Percentiles rank a stretch among this genome's conserved stretches.
These are phyloP conservation scores for Tuber indicum DNA, from an alignment of 495 filamentous ascomycete genomes.

Conservation along the genomic window DNA sequence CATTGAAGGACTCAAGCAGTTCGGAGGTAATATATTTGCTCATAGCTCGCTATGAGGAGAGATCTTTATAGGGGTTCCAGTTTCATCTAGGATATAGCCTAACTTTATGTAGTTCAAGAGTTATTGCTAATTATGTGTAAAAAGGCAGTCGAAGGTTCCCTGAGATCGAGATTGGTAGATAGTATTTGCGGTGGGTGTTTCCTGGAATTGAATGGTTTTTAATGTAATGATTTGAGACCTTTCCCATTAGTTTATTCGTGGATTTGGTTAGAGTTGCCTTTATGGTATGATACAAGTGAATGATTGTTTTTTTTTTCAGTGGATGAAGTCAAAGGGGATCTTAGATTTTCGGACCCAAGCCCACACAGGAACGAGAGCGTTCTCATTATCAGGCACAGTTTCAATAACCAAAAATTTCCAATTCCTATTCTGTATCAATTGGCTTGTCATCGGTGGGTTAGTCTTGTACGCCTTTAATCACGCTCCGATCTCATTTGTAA, in stretches of 20 bases:
- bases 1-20: not conserved
- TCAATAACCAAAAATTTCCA: not conserved
- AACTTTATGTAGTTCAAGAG: not conserved
- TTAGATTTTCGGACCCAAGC: not conserved
- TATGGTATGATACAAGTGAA: not conserved
- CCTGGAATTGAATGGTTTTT: not conserved
- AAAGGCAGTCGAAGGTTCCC: not conserved
- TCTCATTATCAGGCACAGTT: not conserved
- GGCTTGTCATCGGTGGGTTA: not conserved
- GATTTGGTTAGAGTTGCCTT: not conserved
- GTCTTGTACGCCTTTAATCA: not conserved
- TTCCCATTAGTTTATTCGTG: not conserved
- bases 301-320: not conserved
- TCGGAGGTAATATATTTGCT: not conserved
- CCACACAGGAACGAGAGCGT: not conserved
- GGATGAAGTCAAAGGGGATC: not conserved
- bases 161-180: not conserved
- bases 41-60: not conserved
- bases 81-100: not conserved
- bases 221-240: not conserved
- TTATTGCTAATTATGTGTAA: not conserved
- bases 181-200: not conserved
- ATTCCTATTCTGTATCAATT: not conserved
- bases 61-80: not conserved
- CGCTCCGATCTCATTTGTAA: not conserved